phyloP scores from a whole-genome alignment of 148 eudicot species.

The Pouteria glomerata region DNA sequence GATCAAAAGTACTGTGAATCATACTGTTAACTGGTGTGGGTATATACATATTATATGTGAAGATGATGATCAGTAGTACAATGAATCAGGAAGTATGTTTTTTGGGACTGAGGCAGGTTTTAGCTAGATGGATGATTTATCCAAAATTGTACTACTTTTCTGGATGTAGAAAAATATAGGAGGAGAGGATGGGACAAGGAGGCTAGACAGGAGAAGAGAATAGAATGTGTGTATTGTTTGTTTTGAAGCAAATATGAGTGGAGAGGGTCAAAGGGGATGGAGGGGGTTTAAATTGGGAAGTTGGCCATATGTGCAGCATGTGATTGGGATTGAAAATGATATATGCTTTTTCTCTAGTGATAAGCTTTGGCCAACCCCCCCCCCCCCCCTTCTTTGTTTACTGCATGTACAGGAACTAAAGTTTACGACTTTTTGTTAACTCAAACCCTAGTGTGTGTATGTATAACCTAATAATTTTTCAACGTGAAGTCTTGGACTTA shows the following conservation, averaged over 20 bases:
- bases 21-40: not conserved
- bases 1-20: conserved; percentile 17
- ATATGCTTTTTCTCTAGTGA: conserved; percentile 10
- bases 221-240: not conserved
- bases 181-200: conserved; percentile 8
- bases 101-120: not conserved
- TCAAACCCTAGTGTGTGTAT: no score
- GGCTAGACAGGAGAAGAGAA: conserved; percentile 15
- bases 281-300: conserved; percentile 52
- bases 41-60: conserved; percentile 1
- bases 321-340: conserved; percentile 26
- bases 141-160: no score
- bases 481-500: not conserved
- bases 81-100: not conserved
- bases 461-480: not conserved
- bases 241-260: conserved; percentile 30
- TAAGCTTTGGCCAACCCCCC: conserved; percentile 7
- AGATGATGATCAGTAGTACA: not conserved
- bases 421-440: no score
- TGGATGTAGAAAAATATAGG: not conserved
- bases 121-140: not conserved
- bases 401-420: not conserved
- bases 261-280: conserved; percentile 44
- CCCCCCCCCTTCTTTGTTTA: conserved; percentile 9
- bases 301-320: conserved; percentile 32